Evolutionary conservation across 306 rosid genomes (phyloP).

Genomic region (Rosa persica): DNA sequence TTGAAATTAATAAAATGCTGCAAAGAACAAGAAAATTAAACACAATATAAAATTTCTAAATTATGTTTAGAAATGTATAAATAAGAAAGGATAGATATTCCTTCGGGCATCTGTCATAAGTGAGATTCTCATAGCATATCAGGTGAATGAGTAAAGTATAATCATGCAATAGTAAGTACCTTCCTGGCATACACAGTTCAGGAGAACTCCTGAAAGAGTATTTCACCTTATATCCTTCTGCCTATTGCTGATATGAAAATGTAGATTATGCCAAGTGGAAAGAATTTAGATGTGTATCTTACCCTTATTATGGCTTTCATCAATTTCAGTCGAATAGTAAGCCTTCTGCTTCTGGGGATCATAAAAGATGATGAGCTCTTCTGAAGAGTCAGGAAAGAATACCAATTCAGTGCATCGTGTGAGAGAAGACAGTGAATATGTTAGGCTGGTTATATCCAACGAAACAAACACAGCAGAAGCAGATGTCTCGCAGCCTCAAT

Average conservation of each 20-base stretch:
- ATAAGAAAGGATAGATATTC: background rate
- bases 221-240: no score
- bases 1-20: background rate
- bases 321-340: background rate
- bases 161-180: background rate
- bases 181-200: background rate
- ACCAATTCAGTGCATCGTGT: slow-evolving; percentile 46
- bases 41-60: background rate
- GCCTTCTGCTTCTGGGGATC: slow-evolving; percentile 21
- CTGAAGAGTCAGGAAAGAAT: slow-evolving; percentile 50
- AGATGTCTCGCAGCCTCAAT: slow-evolving; percentile 54
- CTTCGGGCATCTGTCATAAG: background rate
- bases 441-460: slow-evolving; percentile 74
- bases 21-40: background rate
- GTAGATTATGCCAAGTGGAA: background rate
- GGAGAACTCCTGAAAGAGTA: background rate
- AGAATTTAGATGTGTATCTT: background rate
- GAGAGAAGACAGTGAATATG: slow-evolving; percentile 71
- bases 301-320: background rate
- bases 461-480: slow-evolving; percentile 53
- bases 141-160: background rate
- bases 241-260: background rate
- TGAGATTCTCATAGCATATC: background rate
- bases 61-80: background rate
- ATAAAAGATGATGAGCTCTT: slow-evolving; percentile 52